Evolutionary conservation across 306 rosid species (phyloP), one percentile per base, ranked within the genome.

Genomic region (Dryas alaskensis): DNA sequence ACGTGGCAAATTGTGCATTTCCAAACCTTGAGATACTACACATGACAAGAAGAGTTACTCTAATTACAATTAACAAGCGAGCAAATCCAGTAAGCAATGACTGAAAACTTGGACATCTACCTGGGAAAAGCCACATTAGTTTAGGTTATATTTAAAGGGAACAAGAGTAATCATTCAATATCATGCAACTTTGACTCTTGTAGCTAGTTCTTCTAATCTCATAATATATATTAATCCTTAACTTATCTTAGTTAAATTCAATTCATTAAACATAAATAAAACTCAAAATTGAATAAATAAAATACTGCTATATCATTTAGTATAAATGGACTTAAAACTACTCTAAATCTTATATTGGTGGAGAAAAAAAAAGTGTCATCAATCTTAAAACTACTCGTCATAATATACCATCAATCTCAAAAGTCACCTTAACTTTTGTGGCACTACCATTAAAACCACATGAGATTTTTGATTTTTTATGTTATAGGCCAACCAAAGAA

Each of bases 11-110:
- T 72, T 59, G 76, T 59, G 51, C 17, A 46, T 47, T 72, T 72
- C 76, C 42, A 72, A 72, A 72, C 46, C 76, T 72, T 72, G 76
- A 72, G 59, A 17, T 8, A 72, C 67, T 25, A 72, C 76, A 59
- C 67, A 57, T 46, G 58, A 59, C 67, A 40, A 62, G 25, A 62
- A n/a, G 11, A 7, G 49, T n/a, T 40, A 62, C 22, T 40, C 27
- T 14, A 27, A 40, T 42, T 46, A 27, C 12, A 16, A 59, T 72
- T 46, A 72, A 59, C 57, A 60, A 46, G 66, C 75, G 39, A 44
- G 45, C 43, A 72, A 46, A 45, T 37, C 66, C 58, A 72, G 67
- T 7, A 14, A 27, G 67, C 54, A 58, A 42, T 70, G 66, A 13
- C 7, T 61, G 3, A 52, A 37, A 72, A 46, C 17, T 72, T 45